Base-by-base conservation (phyloP, 495 filamentous ascomycete genomes). In the Podospora pseudocomata region DNA sequence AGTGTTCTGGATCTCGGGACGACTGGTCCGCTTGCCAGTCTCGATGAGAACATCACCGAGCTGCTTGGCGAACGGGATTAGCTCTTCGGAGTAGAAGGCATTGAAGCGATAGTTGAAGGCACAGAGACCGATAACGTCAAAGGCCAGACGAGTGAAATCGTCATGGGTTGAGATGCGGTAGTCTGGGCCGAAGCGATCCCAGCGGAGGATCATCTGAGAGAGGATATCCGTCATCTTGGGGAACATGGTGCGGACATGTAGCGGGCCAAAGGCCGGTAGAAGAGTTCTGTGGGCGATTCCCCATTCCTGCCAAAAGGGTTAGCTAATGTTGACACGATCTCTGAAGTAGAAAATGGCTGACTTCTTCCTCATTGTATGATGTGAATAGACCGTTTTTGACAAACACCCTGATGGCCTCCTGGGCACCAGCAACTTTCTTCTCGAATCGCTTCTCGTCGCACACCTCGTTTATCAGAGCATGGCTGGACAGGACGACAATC, bases 91-190 rank as follows among this genome's bases (percentile, higher is more conserved):
- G 70, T 92, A 92, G 75, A 89, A 92, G 13, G 85, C 88, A 72
- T 93, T 93, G 81, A 93, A 93, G 19, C 91, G 86, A 57, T 82
- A 88, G 32, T 86, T 87, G 89, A 93, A 91, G 0, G 90, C 79
- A 71, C 89, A 92, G 15, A 93, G 82, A 4, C 88, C 88, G 23
- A 93, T 85, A 0, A 89, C 89, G 70, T 94, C 90, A 15, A 94
- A 82, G 2, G 89, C 89, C 54, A 94, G 76, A 11, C 90, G 85
- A 2, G 91, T 93, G 67, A 93, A 92, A 75, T 92, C 89, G n/a
- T 89, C 89, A 0, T 86, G 82, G 1, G 86, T 86, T 28, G 78
- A 76, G 69, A 93, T 91, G 19, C 82, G 78, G 19, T 82, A 69
- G 3, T 79, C 71, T 0, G 86, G 75, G 0, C 90, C 91, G 67